Conservation (phyloP, 306 rosid genomes). For the Prinsepia uniflora region DNA sequence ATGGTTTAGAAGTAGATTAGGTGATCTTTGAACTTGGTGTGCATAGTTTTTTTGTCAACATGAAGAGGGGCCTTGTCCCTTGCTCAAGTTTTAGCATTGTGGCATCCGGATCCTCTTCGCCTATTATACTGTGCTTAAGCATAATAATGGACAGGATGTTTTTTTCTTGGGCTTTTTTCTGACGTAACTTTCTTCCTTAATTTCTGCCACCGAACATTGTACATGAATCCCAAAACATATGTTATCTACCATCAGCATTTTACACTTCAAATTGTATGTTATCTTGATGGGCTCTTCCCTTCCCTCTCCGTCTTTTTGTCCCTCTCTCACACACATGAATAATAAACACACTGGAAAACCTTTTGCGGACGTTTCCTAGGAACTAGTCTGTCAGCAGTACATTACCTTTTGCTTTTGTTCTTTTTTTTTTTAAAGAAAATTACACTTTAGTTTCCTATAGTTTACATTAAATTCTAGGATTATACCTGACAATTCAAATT, state of each 20-base stretch:
- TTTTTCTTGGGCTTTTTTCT: not conserved
- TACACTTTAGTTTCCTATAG: no score
- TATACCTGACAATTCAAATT: no score
- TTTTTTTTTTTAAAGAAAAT: no score
- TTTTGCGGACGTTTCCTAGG: not conserved
- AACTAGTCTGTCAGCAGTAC: no score
- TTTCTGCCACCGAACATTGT: not conserved
- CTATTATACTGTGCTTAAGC: not conserved
- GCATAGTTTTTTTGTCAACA: not conserved
- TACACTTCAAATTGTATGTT: not conserved
- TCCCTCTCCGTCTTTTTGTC: not conserved
- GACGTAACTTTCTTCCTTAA: not conserved
- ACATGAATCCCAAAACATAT: not conserved
- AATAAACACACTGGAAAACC: not conserved
- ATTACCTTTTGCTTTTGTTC: no score
- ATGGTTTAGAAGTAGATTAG: not conserved
- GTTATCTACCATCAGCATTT: not conserved
- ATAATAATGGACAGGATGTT: not conserved
- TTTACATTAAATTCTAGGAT: no score
- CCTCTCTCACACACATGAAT: not conserved
- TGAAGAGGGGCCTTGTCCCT: not conserved
- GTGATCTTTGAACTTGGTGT: not conserved
- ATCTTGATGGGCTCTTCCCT: not conserved
- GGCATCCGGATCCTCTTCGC: conserved; percentile 11
- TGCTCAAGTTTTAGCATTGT: conserved; percentile 4